Evolutionary conservation across 2,329 filamentous ascomycete genomes (phyloP), one percentile per base, ranked within the genome.

Genomic region (Aspergillus bombycis): DNA sequence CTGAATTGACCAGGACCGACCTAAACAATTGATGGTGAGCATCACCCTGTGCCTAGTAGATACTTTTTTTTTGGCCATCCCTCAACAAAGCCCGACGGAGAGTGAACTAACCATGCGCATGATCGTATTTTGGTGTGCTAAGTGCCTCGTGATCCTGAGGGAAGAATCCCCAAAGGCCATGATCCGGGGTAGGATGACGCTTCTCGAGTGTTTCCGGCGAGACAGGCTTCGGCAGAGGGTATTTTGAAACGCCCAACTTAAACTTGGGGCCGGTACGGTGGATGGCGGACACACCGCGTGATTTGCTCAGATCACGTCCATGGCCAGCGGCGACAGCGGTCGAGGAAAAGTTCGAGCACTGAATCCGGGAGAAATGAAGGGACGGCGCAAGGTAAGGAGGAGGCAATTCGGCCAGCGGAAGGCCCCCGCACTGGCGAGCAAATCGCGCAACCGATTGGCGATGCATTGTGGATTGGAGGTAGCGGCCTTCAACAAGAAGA

Each of bases 161-260:
- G 80, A 99, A 98, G 81, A 99, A 99, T 1, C 87, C 90, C 91
- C 92, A 98, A 12, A 99, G 88, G 34, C 93, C 94, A 79, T 99
- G 95, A 68, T 94, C 81, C 32, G 88, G 84, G 74, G 93, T 89
- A 38, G 83, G 85, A 66, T 86, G 56, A n/a, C 75, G 77, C 52
- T 72, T 68, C 62, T 78, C 72, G 23, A 79, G 67, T 5, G 87
- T 84, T 65, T 84, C 84, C 1, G 82, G 81, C 61, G 89, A 78
- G 8, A 88, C 86, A 8, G 95, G 94, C 73, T 86, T 85, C 0
- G 94, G 94, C 61, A 97, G 82, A 57, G 88, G 83, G 52, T 89
- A 85, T 72, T 90, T 87, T 48, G 87, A 89, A 64, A 95, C 89
- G 21, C 90, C 91, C 60, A 96, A 82, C n/a, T 85, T 87, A 75